Base-by-base conservation (phyloP, 176 grass and related monocot genomes). In the Carex myosuroides region DNA sequence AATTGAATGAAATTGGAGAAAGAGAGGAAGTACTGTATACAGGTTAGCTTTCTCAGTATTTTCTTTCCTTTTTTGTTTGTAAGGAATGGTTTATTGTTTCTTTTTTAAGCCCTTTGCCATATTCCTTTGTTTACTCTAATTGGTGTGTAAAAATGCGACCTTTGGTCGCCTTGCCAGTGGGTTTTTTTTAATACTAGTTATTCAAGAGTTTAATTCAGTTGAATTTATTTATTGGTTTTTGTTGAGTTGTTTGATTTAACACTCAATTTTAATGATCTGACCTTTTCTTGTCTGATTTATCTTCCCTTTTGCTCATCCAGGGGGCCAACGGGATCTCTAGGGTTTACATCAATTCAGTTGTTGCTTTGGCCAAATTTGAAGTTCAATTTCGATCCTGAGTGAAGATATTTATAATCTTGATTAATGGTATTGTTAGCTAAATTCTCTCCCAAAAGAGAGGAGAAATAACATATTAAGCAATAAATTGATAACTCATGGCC, bases 401-500 rank as follows among this genome's bases (percentile, higher is more conserved):
- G n/a, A 61, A 60, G 20, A 77, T 32, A 30, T 18, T 30, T 17
- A 29, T 13, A 33, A 77, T 56, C 48, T 77, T 77, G 46, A 76
- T 76, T 76, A 13, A 77, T 77, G 73, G 50, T 77, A 55, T 55
- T 33, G 24, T 16, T 18, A 29, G 44, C 12, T 86, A 29, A 71
- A 41, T 58, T 81, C 70, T 85, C 70, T 85, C 62, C 55, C 69
- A 42, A 81, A 81, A 72, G 39, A 6, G 56, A 3, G 57, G 41
- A 54, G 60, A 44, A 70, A 80, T 70, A 48, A 26, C n/a, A 32
- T 39, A 70, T 62, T 42, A 41, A 78, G 13, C 55, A 13, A 8
- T 55, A 22, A 13, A 78, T 69, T 41, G 9, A 17, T 59, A 54
- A 67, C 42, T 52, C 52, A 98, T 93, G 92, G 86, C 95, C 20